Evolutionary conservation across 140 eudicot genomes (phyloP), one percentile per base, ranked within the genome.

Genomic region (Oenanthe javanica): DNA sequence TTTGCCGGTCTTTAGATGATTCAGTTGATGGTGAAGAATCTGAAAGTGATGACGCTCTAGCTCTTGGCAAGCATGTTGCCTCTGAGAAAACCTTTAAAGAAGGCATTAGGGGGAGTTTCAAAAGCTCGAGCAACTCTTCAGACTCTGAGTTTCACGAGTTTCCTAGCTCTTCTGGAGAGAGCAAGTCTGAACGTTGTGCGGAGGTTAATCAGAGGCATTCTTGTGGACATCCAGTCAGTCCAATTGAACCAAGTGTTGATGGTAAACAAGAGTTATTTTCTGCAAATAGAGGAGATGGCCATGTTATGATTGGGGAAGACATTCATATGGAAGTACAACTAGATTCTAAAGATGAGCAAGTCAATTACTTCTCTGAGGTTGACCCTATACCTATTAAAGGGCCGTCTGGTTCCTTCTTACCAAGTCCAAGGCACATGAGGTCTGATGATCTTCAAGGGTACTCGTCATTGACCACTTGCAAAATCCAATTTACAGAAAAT

Each of bases 321-420:
- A 42, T 25, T 72, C 79, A 76, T 73, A 63, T 38, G 81, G 85
- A 13, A 19, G 77, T 63, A 27, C 87, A 70, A 36, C 18, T 36
- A 40, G 82, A 84, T 80, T 79, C 85, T 75, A 79, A 79, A 70
- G 85, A 85, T 45, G 81, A 51, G 59, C 85, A 82, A 23, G 85
- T 84, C 52, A 85, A 76, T 84, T 91, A 86, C 86, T 86, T 80
- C 83, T 67, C 27, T 10, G 95, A 86, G 46, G 89, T 93, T 59
- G 93, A 93, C 79, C 88, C 91, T 6, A 85, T 55, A 85, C 73
- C 82, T 91, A 86, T 84, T 87, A 97, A 97, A 0, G 97, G 96
- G 2, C 98, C 97, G 12, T 97, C 98, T 0, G 98, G 98, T 64
- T 91, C 98, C 10, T 91, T 91, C 85, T 82, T 93, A 81, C 97